phyloP scores from a whole-genome alignment of 2,329 filamentous ascomycete genomes.

The Lithohypha guttulata region DNA sequence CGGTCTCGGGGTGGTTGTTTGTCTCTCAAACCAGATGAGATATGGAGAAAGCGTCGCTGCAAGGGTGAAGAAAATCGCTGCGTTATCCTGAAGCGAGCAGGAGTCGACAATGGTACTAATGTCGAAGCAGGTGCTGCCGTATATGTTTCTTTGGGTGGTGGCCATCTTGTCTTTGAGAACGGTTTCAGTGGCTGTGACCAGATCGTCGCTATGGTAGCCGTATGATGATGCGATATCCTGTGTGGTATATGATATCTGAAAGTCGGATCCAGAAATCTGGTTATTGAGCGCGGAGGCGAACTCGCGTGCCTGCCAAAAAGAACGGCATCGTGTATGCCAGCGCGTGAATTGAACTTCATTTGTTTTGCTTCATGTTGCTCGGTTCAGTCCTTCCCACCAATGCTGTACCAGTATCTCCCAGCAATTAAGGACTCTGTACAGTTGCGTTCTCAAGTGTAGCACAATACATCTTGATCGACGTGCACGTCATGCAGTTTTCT shows the following conservation, averaged over 20 bases:
- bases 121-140: not conserved
- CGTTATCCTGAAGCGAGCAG: not conserved
- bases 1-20: conserved; percentile 27
- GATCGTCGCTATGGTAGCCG: not conserved
- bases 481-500: too few species aligned
- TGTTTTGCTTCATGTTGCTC: not conserved
- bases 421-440: too few species aligned
- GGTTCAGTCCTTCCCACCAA: too few species aligned
- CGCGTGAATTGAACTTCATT: conserved; percentile 2
- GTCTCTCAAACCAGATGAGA: conserved; percentile 8
- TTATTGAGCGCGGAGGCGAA: not conserved
- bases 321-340: conserved; percentile 7
- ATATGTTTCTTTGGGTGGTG: too few species aligned
- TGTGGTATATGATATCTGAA: conserved; percentile 20
- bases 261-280: conserved; percentile 8
- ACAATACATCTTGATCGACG: too few species aligned
- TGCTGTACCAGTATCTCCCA: too few species aligned
- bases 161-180: not conserved
- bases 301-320: not conserved
- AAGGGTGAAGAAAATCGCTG: not conserved
- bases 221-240: conserved; percentile 15
- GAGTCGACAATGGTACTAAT: not conserved
- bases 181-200: not conserved
- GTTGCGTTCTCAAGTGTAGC: too few species aligned
- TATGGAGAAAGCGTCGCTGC: not conserved